Evolutionary conservation across 2,329 filamentous ascomycete genomes (phyloP), one percentile per base, ranked within the genome.

Genomic region (Onygenales sp.): DNA sequence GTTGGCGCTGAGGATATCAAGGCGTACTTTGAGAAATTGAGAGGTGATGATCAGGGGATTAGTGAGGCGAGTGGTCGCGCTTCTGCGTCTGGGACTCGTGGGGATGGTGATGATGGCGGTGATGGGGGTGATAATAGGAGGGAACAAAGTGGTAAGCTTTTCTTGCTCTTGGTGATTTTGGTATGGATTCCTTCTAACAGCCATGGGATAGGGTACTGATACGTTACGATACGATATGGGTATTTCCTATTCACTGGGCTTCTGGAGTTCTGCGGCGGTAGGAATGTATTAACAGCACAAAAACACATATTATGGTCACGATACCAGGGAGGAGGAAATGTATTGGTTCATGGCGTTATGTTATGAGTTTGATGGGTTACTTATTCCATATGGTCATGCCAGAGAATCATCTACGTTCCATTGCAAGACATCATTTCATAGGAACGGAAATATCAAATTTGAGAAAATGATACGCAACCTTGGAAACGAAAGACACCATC

Each of bases 1-100:
- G 91, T 98, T 21, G 85, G 89, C 1, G 92, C 92, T 1, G 93
- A 98, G 66, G 91, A 97, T 70, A 93, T 98, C 71, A 98, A 96
- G 70, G 82, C 82, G 2, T 95, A 96, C 68, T 98, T 98, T 78
- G 92, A 92, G 50, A 92, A 93, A 73, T 72, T 98, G 61, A 81
- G 93, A 58, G 93, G 93, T 55, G 93, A 97, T 69, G 87, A 89
- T 44, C 75, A 86, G 61, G 87, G 77, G 0, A 7, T 66, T 59
- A 55, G 55, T 41, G 66, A 63, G 36, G 61, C 66, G n/a, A 35
- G 36, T 11, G 47, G 17, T 27, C 35, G 35, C 11, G 47, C 36
- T 27, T 39, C 35, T 9, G 21, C 47, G 13, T 49, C 47, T 32
- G 36, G 21, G 36, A 32, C 36, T 21, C 67, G 64, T 42, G 67